Base-by-base conservation (phyloP, 495 filamentous ascomycete genomes). In the Aspergillus homomorphus region DNA sequence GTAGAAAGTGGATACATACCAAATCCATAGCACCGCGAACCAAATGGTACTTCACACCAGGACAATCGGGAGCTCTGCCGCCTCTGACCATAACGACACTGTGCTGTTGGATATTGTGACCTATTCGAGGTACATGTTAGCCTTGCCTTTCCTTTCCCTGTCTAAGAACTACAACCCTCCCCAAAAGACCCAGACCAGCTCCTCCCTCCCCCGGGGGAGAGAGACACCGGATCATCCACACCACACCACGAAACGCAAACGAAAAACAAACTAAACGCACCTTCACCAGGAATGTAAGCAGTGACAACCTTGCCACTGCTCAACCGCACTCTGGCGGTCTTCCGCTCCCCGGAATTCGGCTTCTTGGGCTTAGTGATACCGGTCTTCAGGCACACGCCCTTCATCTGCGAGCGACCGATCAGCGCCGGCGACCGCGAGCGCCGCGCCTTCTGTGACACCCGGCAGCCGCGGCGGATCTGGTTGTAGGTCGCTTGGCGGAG, bases 41-140 rank as follows among this genome's bases (percentile, higher is more conserved):
- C 65, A 96, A 77, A 70, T 92, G 87, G 71, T 99, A 99, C 65
- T 91, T 88, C 76, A 99, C 94, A 83, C 94, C 94, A 54, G 94
- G 94, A 78, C 93, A 98, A 87, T 99, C 94, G 83, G 97, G 94
- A 49, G 82, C 84, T 64, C 94, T 77, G 16, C 94, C 94, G 48
- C 94, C 94, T 57, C 94, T 81, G 14, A 98, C 92, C 59, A 97
- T 78, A 52, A 98, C 94, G 30, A 98, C 94, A 69, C 88, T 91
- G 80, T 99, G 94, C 83, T 98, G 94, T 80, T 96, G 93, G 62
- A 96, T 90, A 79, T 98, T 98, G 78, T 98, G 94, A 30, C 94
- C 86, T 87, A 67, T n/a, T 57, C 20, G 30, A 46, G 10, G 28
- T 9, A 38, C 23, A 20, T 26, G 42, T 66, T 54, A 60, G 62